phyloP scores from a whole-genome alignment of 2,329 filamentous ascomycete genomes.

The Colletotrichum theobromicola region DNA sequence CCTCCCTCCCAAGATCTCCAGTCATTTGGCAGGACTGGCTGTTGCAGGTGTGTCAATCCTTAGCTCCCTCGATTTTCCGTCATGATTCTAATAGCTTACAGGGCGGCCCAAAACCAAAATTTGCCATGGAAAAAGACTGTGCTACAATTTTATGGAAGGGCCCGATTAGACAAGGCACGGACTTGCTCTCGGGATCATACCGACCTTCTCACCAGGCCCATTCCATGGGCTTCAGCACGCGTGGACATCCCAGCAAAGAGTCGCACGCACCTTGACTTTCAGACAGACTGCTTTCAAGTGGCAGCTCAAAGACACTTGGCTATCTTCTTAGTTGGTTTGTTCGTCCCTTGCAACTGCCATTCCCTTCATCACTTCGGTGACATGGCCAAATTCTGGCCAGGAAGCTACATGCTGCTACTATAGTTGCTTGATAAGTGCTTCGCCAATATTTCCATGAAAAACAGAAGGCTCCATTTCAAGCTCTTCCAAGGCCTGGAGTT shows the following conservation, averaged over 20 bases:
- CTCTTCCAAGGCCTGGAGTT: accelerated
- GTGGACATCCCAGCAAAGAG: neutral
- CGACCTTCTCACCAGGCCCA: neutral
- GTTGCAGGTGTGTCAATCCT: neutral
- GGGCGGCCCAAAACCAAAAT: neutral
- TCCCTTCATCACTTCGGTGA: neutral
- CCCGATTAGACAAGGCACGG: neutral
- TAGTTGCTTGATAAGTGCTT: neutral
- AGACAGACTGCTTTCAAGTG: neutral
- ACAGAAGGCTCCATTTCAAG: neutral
- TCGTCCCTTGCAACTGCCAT: neutral
- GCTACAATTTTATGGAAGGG: neutral
- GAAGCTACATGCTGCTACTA: neutral
- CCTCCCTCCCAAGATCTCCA: neutral
- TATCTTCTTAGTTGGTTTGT: neutral
- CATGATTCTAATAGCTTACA: neutral
- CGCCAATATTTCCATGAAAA: neutral
- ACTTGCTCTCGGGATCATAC: neutral
- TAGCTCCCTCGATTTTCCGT: neutral
- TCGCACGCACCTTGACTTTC: neutral
- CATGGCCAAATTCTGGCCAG: neutral
- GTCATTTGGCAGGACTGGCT: neutral
- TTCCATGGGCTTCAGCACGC: neutral
- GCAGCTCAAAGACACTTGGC: neutral
- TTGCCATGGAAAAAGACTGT: neutral